Conservation (phyloP, 2,329 filamentous ascomycete genomes). For the Fusarium setosum region DNA sequence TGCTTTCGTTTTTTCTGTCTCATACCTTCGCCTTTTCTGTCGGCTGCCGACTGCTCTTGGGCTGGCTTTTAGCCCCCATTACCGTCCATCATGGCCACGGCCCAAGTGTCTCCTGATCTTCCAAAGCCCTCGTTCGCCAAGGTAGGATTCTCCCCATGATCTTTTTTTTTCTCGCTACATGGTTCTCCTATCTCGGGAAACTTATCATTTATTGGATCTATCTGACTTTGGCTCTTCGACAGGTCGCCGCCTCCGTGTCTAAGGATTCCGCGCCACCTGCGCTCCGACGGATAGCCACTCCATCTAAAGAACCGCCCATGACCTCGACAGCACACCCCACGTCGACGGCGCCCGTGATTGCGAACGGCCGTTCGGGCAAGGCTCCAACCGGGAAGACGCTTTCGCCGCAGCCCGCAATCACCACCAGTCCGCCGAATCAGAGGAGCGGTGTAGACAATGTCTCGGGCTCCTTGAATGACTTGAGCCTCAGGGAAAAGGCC, state of each 20-base stretch:
- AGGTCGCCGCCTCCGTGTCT: constrained; percentile 62
- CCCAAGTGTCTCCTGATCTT: constrained; percentile 58
- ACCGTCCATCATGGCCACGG: constrained; percentile 57
- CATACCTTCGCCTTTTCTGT: constrained; percentile 27
- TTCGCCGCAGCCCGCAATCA: constrained; percentile 32
- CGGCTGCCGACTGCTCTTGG: constrained; percentile 26
- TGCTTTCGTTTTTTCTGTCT: constrained; percentile 29
- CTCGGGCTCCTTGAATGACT: constrained; percentile 43
- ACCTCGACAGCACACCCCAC: constrained; percentile 27
- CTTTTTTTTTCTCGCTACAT: constrained; percentile 17
- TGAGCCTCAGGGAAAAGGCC: constrained; percentile 46
- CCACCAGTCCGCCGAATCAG: constrained; percentile 21
- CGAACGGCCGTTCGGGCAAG: constrained; percentile 40
- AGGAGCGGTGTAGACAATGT: constrained; percentile 42
- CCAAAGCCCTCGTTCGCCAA: constrained; percentile 81
- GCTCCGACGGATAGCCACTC: constrained; percentile 40
- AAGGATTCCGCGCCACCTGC: constrained; percentile 45
- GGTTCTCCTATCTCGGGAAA: constrained; percentile 8
- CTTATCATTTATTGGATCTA: constrained; percentile 10
- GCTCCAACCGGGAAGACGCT: constrained; percentile 26
- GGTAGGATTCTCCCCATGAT: constrained; percentile 55
- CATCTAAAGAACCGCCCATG: constrained; percentile 40
- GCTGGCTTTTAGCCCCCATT: constrained; percentile 38
- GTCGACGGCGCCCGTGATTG: constrained; percentile 39
- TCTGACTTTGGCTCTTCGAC: constrained; percentile 35